These are phyloP conservation scores for Didymellaceae sp. DNA, from an alignment of 2,329 filamentous ascomycete genomes.

Conservation along the genomic window DNA sequence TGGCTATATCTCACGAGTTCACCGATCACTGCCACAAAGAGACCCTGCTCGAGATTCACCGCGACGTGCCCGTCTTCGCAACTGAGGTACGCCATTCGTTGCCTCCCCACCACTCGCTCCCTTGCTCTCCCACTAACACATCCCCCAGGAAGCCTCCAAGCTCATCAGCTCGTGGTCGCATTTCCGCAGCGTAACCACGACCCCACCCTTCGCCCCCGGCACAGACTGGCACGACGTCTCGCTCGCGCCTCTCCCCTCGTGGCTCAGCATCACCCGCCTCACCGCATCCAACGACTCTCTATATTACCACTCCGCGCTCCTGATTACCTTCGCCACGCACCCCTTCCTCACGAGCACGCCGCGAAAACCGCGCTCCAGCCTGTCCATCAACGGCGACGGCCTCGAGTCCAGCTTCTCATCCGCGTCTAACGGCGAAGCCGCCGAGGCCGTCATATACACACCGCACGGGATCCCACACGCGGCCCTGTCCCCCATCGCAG, in stretches of 20 bases:
- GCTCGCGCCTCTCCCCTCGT: slow-evolving; percentile 59
- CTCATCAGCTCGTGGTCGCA: slow-evolving; percentile 65
- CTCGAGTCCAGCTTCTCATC: slow-evolving; percentile 26
- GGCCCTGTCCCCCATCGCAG: slow-evolving; percentile 54
- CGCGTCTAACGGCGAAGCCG: slow-evolving; percentile 33
- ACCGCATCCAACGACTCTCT: slow-evolving; percentile 61
- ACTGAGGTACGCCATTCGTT: slow-evolving; percentile 48
- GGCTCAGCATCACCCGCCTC: slow-evolving; percentile 67
- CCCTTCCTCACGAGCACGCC: slow-evolving; percentile 38
- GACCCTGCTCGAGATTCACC: slow-evolving; percentile 63
- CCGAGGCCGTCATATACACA: slow-evolving; percentile 68
- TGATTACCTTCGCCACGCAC: slow-evolving; percentile 61
- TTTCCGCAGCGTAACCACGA: slow-evolving; percentile 63
- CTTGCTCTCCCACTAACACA: not conserved
- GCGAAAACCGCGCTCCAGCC: slow-evolving; percentile 37
- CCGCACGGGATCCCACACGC: slow-evolving; percentile 65
- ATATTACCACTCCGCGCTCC: slow-evolving; percentile 64
- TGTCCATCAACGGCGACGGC: slow-evolving; percentile 41
- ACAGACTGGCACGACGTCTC: slow-evolving; percentile 56
- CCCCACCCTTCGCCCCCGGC: slow-evolving; percentile 53
- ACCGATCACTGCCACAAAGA: slow-evolving; percentile 71
- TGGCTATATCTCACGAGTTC: slow-evolving; percentile 70
- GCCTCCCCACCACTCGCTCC: not conserved
- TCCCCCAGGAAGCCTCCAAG: slow-evolving; percentile 60
- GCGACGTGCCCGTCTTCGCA: slow-evolving; percentile 64